Evolutionary conservation across 768 basidiomycete species (phyloP).

Genomic region (Boletus sensibilis): DNA sequence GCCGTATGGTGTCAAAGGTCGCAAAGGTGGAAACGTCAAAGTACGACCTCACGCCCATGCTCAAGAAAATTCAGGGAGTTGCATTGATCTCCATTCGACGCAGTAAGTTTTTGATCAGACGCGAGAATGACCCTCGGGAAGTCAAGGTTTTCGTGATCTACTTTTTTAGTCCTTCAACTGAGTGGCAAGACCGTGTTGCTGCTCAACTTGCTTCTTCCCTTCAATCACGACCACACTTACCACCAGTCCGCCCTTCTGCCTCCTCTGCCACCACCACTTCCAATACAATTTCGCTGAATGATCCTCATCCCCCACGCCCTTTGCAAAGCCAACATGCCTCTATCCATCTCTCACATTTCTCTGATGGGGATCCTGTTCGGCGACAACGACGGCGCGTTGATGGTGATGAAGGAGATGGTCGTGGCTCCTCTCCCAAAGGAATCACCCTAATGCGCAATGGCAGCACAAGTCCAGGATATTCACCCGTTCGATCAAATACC

Average conservation of each 20-base stretch:
- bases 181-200: slow-evolving; percentile 76
- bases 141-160: slow-evolving; percentile 7
- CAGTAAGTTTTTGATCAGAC: slow-evolving; percentile 47
- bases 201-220: slow-evolving; percentile 23
- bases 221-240: slow-evolving; percentile 7
- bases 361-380: slow-evolving; percentile 36
- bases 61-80: slow-evolving; percentile 15
- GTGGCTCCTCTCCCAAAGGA: slow-evolving; percentile 8
- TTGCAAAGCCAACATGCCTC: slow-evolving; percentile 10
- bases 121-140: not conserved
- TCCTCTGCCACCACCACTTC: not conserved
- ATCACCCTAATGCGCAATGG: slow-evolving; percentile 7
- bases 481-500: slow-evolving; percentile 12
- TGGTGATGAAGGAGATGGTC: slow-evolving; percentile 8
- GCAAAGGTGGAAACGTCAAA: slow-evolving; percentile 45
- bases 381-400: slow-evolving; percentile 52
- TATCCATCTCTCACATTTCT: slow-evolving; percentile 8
- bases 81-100: slow-evolving; percentile 51
- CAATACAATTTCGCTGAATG: slow-evolving; percentile 10
- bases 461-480: slow-evolving; percentile 21
- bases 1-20: slow-evolving; percentile 73
- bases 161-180: slow-evolving; percentile 62
- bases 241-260: not conserved
- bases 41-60: slow-evolving; percentile 20
- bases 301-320: slow-evolving; percentile 10